Evolutionary conservation across 768 basidiomycete species (phyloP), one percentile per base, ranked within the genome.

Genomic region (Tephrocybe sp.): DNA sequence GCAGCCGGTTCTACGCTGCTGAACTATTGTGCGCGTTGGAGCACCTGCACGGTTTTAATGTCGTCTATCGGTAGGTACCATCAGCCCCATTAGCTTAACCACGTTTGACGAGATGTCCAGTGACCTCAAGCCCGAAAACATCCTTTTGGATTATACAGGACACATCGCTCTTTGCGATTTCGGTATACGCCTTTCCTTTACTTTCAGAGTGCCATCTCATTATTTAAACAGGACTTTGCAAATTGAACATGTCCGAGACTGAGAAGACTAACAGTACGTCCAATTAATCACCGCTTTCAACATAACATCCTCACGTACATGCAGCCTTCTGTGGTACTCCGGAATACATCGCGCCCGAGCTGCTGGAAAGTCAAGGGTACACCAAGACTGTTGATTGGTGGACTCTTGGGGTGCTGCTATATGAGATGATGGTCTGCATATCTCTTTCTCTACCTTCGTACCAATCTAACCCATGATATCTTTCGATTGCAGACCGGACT

Each of bases 321-420:
- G 34, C 58, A 91, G 89, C 94, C 7, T 99, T 99, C 78, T 99
- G 96, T 63, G 96, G 96, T 6, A 99, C 96, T 4, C 96, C 96
- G 1, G 96, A 99, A 68, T 98, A 98, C 70, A 98, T 98, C 62
- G 94, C 95, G 7, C 96, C 96, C 0, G 96, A 99, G 66, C 81
- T 99, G 32, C 81, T 99, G 56, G 93, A 95, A 65, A 97, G 90
- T 55, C 90, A 93, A 62, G 96, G 97, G 1, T 98, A 99, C 71
- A 96, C 93, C 3, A 95, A 95, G 64, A 97, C 96, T 0, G 97
- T 99, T 14, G 96, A 99, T 63, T 99, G 96, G 96, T 95, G 92
- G 96, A 98, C 96, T 0, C 77, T 98, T 3, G 97, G 96, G 30
- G 95, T 98, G 17, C 78, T 99, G 47, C 78, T 98, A 38, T 98